Base-by-base conservation (phyloP, 163 green algal genomes). In the Chlorella variabilis region DNA sequence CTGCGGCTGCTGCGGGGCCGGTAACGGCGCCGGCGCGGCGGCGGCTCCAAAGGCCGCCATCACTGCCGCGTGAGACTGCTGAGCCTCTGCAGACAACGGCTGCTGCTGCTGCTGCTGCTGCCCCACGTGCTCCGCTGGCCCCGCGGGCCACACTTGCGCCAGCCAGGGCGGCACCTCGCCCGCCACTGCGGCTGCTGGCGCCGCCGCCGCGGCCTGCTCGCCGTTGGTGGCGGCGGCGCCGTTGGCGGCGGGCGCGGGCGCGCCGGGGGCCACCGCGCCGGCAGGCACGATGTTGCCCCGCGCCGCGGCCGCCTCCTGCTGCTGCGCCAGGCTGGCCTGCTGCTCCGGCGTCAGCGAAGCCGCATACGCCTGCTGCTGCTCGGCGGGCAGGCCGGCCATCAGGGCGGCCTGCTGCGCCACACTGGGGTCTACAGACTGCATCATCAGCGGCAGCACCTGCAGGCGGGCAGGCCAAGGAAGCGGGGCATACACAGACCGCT, bases 391-490 rank as follows among this genome's bases (percentile, higher is more conserved):
- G 61, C 29, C 31, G 31, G 61, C 29, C 61, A 42, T 31, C 5
- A 51, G 45, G 11, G 15, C 45, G 15, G 45, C 45, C 45, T 75
- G 67, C n/a, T 27, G 39, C 41, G 67, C 67, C 33, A 66, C 4
- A 3, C 34, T 23, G 21, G 58, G 33, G 45, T 54, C 45, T 54
- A 23, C 11, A 54, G 11, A 8, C 39, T 62, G 75, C 58, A 81
- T 71, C 75, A 71, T 81, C 76, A 79, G 54, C 34, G 71, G 71
- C 71, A 79, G 71, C 36, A 79, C 56, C 71, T 79, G 71, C 31
- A 42, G 6, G 8, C 17, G 20, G 20, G 31, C 23, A 41, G 13
- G 29, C 5, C 1, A 23, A 27, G 2, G 36, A 1, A 5, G 74
- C 0, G 5, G 31, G 39, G 21, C 56, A 25, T 4, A 15, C 11